These are phyloP conservation scores for Alisma plantagoaquatica DNA, from an alignment of 106 monocot genomes.

Conservation along the genomic window DNA sequence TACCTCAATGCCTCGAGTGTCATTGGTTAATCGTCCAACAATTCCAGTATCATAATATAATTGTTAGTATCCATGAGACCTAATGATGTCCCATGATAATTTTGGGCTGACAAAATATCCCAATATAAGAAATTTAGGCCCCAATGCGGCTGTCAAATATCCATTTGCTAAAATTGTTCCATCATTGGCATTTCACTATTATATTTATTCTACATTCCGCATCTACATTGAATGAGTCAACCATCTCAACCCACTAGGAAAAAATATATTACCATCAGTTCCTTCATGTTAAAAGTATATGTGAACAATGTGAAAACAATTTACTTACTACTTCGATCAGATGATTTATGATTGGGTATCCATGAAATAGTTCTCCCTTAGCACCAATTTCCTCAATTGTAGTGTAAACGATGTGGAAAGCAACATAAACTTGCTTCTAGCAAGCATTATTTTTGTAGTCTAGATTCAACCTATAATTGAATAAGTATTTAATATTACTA, in stretches of 20 bases:
- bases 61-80: conserved; percentile 37
- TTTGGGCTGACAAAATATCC: conserved; percentile 70
- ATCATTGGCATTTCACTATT: conserved; percentile 44
- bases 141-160: conserved; percentile 69
- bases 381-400: conserved; percentile 62
- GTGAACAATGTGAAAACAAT: too few relatives aligned
- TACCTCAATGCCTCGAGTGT: conserved; percentile 72
- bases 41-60: conserved; percentile 59
- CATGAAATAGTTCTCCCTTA: conserved; percentile 44
- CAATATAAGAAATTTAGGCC: conserved; percentile 64
- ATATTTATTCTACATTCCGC: conserved; percentile 49
- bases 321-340: conserved; percentile 67
- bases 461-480: conserved; percentile 47
- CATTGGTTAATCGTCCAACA: conserved; percentile 81
- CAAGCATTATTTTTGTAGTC: conserved; percentile 22
- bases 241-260: conserved; percentile 68
- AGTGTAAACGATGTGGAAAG: conserved; percentile 49
- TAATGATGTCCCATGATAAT: conserved; percentile 35
- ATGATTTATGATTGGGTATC: conserved; percentile 40
- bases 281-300: too few relatives aligned
- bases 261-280: too few relatives aligned
- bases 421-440: conserved; percentile 56
- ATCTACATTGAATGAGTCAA: conserved; percentile 72
- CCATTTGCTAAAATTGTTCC: conserved; percentile 80
- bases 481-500: neutral